Conservation (phyloP, 441 rosid species). For the Sinapis alba region DNA sequence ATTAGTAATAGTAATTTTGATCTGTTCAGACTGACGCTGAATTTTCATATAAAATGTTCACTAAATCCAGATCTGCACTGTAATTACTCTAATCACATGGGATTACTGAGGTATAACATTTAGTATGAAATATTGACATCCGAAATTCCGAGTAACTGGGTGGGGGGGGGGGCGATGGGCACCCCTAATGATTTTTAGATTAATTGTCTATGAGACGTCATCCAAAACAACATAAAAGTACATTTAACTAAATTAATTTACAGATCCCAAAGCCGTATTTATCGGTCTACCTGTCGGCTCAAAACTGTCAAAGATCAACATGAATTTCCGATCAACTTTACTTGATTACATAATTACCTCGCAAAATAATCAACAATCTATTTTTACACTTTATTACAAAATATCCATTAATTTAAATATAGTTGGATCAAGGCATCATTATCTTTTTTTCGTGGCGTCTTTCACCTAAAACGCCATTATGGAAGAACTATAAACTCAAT, state of each 20-base stretch:
- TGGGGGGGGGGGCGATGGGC: conserved; percentile 22
- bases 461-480: conserved; percentile 17
- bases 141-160: conserved; percentile 24
- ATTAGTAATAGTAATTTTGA: background rate
- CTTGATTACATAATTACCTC: conserved; percentile 27
- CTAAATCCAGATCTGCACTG: background rate
- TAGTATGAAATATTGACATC: background rate
- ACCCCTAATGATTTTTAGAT: conserved; percentile 24
- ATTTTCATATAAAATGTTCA: background rate
- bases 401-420: background rate
- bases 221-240: conserved; percentile 26
- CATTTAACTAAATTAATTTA: conserved; percentile 23
- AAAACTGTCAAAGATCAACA: conserved; percentile 41
- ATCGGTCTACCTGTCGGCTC: conserved; percentile 37
- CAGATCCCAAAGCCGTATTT: conserved; percentile 43
- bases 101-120: background rate
- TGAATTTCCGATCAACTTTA: conserved; percentile 39
- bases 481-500: background rate
- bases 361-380: conserved; percentile 25
- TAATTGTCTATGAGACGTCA: conserved; percentile 16
- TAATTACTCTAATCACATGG: background rate
- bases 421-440: conserved; percentile 41
- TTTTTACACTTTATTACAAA: background rate
- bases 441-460: conserved; percentile 18
- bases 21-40: background rate